Base-by-base conservation (phyloP, 805 yeast genomes). In the Suhomyces xylopsoci region DNA sequence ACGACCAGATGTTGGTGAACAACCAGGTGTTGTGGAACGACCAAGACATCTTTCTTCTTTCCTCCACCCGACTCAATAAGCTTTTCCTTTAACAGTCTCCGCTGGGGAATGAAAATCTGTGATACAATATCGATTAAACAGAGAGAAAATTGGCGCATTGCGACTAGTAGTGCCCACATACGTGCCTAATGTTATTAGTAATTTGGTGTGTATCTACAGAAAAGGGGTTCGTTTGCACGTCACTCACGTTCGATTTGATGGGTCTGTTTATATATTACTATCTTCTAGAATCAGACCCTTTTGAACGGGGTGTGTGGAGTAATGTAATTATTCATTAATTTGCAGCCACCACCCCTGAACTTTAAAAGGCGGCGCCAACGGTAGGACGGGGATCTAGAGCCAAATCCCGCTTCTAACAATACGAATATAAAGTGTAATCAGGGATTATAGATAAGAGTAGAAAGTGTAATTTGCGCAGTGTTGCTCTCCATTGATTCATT, bases 1-100 rank as follows among this genome's bases (percentile, higher is more conserved):
- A 57, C 58, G 24, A 52, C 47, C 34, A 46, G 22, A 4, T 20
- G 22, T 20, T 20, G 22, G 4, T 20, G 22, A 20, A 20, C 22
- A 4, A 20, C 22, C 22, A 20, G 22, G 22, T 20, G 4, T 20
- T 20, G 22, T 20, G 2, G 22, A 20, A 3, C 22, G 22, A 20
- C 22, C 4, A 20, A 20, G 22, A 3, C 22, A 20, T 20, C 22
- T 20, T 20, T 20, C 4, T 4, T 20, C 22, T 20, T 20, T 20
- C 22, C 22, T 3, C 63, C 68, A 15, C 66, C 66, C 47, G 62
- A 54, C 34, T 68, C 70, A 43, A 65, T 68, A 10, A 69, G 62
- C 49, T 63, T 64, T 14, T 58, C 61, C 45, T 71, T 71, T 25
- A 62, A 50, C 40, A 53, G 54, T n/a, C 55, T 59, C 52, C 57